phyloP scores from a whole-genome alignment of 2,329 filamentous ascomycete species.

The Apiospora sp. region DNA sequence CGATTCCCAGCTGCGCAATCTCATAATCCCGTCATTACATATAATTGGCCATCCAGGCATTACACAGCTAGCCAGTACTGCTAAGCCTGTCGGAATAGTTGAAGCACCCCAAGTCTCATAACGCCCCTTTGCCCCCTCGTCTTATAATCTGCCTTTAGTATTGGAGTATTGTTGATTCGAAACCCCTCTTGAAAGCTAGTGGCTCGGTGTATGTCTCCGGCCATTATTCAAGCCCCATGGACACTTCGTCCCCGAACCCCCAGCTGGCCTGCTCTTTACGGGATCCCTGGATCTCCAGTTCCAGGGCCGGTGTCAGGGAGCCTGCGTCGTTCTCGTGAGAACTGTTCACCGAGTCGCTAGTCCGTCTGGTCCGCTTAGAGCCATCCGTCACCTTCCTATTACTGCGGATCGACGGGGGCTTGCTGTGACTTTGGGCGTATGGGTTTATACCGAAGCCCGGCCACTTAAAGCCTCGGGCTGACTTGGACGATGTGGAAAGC shows the following conservation, averaged over 20 bases:
- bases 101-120: not conserved
- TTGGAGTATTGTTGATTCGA: not conserved
- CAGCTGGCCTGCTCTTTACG: constrained; percentile 68
- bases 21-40: not conserved
- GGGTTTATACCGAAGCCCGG: constrained; percentile 34
- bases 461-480: constrained; percentile 35
- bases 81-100: not conserved
- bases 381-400: constrained; percentile 36
- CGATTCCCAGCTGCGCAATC: constrained; percentile 1
- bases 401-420: constrained; percentile 31
- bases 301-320: constrained; percentile 45
- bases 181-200: not conserved
- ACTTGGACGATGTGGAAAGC: constrained; percentile 43
- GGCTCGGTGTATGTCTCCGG: not conserved
- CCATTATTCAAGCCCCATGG: constrained; percentile 65
- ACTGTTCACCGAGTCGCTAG: constrained; percentile 52
- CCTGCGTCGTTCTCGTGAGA: constrained; percentile 37
- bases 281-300: constrained; percentile 61
- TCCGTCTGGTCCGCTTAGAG: constrained; percentile 48
- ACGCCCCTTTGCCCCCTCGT: not conserved
- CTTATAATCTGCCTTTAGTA: not conserved
- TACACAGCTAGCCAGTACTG: not conserved
- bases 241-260: constrained; percentile 84
- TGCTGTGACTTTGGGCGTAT: constrained; percentile 29
- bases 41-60: not conserved